Evolutionary conservation across 805 yeast species (phyloP).

Genomic region (Metschnikowia henanensis): DNA sequence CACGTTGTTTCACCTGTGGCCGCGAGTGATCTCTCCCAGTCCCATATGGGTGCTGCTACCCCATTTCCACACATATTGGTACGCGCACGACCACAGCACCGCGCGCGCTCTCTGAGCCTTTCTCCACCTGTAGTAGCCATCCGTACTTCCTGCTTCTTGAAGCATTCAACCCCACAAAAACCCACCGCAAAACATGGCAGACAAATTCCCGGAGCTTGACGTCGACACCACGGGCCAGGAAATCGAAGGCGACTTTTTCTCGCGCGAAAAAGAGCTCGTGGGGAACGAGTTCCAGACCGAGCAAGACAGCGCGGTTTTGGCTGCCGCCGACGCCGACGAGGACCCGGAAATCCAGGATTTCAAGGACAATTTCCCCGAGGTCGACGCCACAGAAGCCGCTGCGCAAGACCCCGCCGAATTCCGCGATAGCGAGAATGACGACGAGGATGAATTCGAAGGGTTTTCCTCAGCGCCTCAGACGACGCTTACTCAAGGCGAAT

Average conservation of each 20-base stretch:
- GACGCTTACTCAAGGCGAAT: conserved; percentile 38
- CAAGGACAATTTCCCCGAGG: conserved; percentile 65
- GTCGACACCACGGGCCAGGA: conserved; percentile 34
- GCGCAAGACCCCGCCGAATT: conserved; percentile 8
- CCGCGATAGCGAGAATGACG: conserved; percentile 22
- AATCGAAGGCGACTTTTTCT: conserved; percentile 53
- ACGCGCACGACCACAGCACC: conserved; percentile 1
- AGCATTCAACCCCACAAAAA: background rate
- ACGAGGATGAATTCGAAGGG: conserved; percentile 45
- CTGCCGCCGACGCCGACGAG: conserved; percentile 34
- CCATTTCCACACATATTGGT: no score
- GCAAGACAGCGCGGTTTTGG: conserved; percentile 51
- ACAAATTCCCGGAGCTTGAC: conserved; percentile 69
- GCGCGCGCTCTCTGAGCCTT: background rate
- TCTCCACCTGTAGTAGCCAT: no score
- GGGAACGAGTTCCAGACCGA: conserved; percentile 75
- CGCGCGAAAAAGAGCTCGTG: conserved; percentile 65
- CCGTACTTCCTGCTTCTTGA: no score
- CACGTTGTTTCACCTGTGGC: no score
- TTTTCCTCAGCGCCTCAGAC: conserved; percentile 20
- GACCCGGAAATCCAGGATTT: conserved; percentile 53
- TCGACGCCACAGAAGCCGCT: conserved; percentile 29
- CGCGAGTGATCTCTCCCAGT: no score
- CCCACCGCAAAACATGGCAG: conserved; percentile 50
- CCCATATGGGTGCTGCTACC: background rate